Percentiles rank a stretch among this genome's conserved stretches.
phyloP scores from a whole-genome alignment of 1,284 basidiomycete genomes.

The Leccinum solheimii region DNA sequence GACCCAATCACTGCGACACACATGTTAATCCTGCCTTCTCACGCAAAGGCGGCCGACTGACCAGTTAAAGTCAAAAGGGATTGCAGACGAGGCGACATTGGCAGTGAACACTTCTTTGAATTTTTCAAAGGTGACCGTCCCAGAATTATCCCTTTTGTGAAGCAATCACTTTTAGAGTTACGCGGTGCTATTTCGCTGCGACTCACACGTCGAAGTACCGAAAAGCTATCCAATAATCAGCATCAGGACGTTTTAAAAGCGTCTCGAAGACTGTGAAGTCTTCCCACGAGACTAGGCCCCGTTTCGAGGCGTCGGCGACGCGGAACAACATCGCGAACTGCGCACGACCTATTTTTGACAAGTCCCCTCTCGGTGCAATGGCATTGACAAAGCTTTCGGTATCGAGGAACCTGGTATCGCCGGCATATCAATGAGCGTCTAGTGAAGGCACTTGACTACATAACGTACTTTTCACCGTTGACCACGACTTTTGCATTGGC shows the following conservation, averaged over 20 bases:
- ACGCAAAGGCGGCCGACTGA: conserved; percentile 35
- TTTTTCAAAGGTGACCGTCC: conserved; percentile 88
- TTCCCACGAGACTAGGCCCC: conserved; percentile 87
- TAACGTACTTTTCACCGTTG: conserved; percentile 74
- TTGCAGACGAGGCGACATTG: conserved; percentile 76
- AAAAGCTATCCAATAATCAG: conserved; percentile 96
- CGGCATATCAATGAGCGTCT: conserved; percentile 6
- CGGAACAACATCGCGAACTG: conserved; percentile 90
- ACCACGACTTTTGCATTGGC: conserved; percentile 69
- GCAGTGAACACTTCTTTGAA: conserved; percentile 89
- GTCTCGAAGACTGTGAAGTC: conserved; percentile 95
- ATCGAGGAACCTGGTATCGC: conserved; percentile 67
- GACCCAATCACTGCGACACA: conserved; percentile 76
- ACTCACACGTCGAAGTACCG: conserved; percentile 93
- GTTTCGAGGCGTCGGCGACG: conserved; percentile 80
- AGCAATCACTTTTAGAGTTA: conserved; percentile 5
- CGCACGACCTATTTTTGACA: conserved; percentile 79
- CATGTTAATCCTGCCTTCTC: conserved; percentile 11
- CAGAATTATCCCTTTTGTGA: conserved; percentile 74
- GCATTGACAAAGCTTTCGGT: conserved; percentile 88
- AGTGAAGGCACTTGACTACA: conserved; percentile 24
- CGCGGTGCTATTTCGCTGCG: not conserved
- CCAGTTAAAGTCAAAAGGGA: conserved; percentile 96
- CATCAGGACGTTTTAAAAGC: conserved; percentile 84
- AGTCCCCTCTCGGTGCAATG: conserved; percentile 83